Base-by-base conservation (phyloP, 306 rosid species). In the Rosa lucieae region DNA sequence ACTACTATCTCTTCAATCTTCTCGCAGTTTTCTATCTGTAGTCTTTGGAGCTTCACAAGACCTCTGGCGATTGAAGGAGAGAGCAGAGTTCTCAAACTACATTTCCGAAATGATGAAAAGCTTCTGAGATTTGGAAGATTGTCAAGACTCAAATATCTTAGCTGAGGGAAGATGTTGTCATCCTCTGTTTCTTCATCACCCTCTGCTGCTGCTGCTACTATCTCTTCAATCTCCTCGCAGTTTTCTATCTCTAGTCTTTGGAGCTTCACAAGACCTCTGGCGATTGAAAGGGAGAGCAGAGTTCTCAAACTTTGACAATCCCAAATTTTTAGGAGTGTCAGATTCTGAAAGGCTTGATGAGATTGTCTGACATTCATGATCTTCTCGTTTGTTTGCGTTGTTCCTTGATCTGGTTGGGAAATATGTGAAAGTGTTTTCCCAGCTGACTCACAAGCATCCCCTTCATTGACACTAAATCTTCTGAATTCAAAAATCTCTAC, bases 301-400 rank as follows among this genome's bases (percentile, higher is more conserved):
- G 10, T 1, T 40, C 26, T 39, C 44, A 52, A 52, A 52, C 47
- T 35, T 3, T 3, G 0, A 52, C 66, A 52, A 0, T 1, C 10
- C 3, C 2, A 9, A 52, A 73, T 37, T 35, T 1, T 0, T 8
- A 52, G 13, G 3, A 37, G 9, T 51, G 65, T 72, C 8, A 32
- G 62, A 66, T 66, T 66, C 32, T 52, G 76, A 51, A 72, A 52
- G 47, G 44, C 63, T 51, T 18, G 62, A 49, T 10, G 53, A 13
- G 15, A 10, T 49, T 49, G 53, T 49, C 10, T 49, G 17, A 11
- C 10, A 49, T 3, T 14, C 53, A 11, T 13, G 14, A 11, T 13
- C 53, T 49, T 49, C 11, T 46, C 11, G 53, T 49, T 49, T 49
- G 10, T 3, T 49, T 49, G 3, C 35, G 2, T 43, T 7, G 14